Conservation (phyloP, 345 rosid species). For the Mallotus nudiflorus region DNA sequence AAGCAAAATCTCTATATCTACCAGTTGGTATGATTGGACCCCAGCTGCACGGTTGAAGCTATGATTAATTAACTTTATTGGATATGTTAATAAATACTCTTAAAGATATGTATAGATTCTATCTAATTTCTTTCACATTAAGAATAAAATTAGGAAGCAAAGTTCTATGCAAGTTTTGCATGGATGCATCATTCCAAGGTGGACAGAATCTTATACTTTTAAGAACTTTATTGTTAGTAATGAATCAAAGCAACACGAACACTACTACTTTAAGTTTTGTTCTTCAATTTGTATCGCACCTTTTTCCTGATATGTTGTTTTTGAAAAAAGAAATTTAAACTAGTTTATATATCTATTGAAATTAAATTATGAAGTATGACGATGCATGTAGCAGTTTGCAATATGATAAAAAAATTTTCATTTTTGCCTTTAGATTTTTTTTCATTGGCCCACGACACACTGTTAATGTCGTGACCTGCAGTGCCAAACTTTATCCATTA, state of each 20-base stretch:
- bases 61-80: conserved; percentile 8
- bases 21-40: conserved; percentile 19
- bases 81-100: no score
- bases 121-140: not conserved
- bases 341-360: no score
- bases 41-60: not conserved
- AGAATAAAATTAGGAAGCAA: not conserved
- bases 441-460: no score
- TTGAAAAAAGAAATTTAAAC: no score
- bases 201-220: not conserved
- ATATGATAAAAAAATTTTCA: no score
- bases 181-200: not conserved
- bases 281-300: no score
- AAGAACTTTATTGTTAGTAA: not conserved
- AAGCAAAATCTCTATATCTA: conserved; percentile 3
- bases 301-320: no score
- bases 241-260: not conserved
- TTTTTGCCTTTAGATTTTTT: no score
- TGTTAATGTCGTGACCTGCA: no score
- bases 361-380: no score
- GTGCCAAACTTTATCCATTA: no score
- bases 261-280: not conserved
- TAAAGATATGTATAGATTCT: not conserved
- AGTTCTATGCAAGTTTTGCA: not conserved
- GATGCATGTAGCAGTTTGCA: no score